Base-by-base conservation (phyloP, 2,329 filamentous ascomycete genomes). In the Hymenoscyphus occultus region DNA sequence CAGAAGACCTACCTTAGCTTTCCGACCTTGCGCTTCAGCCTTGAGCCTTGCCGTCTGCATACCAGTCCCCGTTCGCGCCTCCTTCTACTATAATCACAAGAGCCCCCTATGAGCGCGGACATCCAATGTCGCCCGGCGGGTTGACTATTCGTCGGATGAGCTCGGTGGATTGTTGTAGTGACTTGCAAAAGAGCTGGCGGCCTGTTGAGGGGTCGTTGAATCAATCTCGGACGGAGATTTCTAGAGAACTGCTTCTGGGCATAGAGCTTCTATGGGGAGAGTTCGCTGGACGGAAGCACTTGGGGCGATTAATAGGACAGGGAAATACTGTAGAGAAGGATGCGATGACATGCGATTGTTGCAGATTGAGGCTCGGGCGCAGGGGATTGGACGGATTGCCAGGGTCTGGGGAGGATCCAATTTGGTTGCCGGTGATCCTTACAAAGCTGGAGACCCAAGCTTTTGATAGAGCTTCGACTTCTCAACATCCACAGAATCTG, bases 1-100 rank as follows among this genome's bases (percentile, higher is more conserved):
- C 45, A 61, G 45, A 63, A 42, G 31, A 63, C 69, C 65, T 71
- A 80, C 85, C 83, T 88, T 88, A 74, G 84, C 83, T 81, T 86
- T 87, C 74, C 85, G 83, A 78, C 82, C 84, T 75, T 83, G 82
- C 75, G 79, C 78, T 75, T 87, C 85, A 76, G 82, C 80, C 77
- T 83, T 85, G 72, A 79, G 82, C 78, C 81, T 85, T 77, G 78
- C 79, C 75, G 81, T 74, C 84, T 75, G 74, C 73, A 76, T 76
- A 74, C 72, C 74, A 75, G 67, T 75, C 73, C 72, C 74, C 72
- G 66, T 71, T 74, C 67, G 56, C 73, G 66, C 71, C 74, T 71
- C 72, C 73, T 67, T 67, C 71, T 74, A 59, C 69, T 71, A 42
- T 71, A 61, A 63, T 70, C 71, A 64, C 62, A 70, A 68, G 68